Percentiles rank a stretch among this genome's conserved stretches.
Conservation (phyloP, 495 filamentous ascomycete genomes). For the Xeromyces bisporus region DNA sequence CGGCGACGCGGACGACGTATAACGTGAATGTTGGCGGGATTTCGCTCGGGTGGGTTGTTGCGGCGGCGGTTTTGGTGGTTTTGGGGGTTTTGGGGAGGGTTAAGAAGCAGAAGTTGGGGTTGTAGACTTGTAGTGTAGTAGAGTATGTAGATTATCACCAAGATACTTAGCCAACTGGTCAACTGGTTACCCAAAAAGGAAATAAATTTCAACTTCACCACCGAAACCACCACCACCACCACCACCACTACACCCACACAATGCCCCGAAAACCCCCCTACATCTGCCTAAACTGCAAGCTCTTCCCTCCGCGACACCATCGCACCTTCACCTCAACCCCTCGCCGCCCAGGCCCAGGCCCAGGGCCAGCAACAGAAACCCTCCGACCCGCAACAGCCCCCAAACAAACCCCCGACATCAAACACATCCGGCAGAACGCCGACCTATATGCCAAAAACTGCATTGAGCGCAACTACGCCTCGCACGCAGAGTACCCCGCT, state of each 20-base stretch:
- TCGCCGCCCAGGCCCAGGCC: too few species aligned
- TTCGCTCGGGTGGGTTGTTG: conserved; percentile 51
- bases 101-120: conserved; percentile 67
- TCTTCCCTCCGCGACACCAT: conserved; percentile 5
- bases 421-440: conserved; percentile 70
- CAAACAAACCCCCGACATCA: conserved; percentile 64
- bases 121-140: conserved; percentile 24
- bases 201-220: neutral
- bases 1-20: conserved; percentile 60
- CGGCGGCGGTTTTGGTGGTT: conserved; percentile 43
- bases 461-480: conserved; percentile 64
- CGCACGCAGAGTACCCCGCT: conserved; percentile 44
- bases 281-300: conserved; percentile 24
- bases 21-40: conserved; percentile 43
- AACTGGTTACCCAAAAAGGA: neutral
- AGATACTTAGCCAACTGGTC: too few species aligned
- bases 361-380: too few species aligned
- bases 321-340: conserved; percentile 18
- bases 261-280: conserved; percentile 9
- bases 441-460: conserved; percentile 69
- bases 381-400: conserved; percentile 56
- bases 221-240: neutral
- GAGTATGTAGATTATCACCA: too few species aligned
- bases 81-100: conserved; percentile 59
- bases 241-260: neutral